A percentile compares a stretch with the other conserved stretches of the same genome.
Conservation (phyloP, 306 rosid genomes). For the Cercis canadensis region DNA sequence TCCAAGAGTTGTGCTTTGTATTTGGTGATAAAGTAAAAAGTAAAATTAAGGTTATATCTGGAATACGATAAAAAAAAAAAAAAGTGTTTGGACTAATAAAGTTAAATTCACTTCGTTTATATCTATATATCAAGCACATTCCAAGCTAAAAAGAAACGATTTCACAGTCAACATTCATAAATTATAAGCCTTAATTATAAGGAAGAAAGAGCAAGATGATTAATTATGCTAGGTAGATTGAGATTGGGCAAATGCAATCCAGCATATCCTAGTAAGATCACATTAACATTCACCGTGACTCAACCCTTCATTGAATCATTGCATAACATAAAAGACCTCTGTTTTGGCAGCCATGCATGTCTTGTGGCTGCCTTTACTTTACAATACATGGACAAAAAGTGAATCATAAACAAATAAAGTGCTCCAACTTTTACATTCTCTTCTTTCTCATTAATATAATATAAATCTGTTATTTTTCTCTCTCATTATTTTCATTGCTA, state of each 20-base stretch:
- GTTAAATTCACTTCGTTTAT: too few species aligned
- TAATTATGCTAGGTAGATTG: too few species aligned
- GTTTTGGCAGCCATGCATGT: constrained; percentile 28
- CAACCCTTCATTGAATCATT: constrained; percentile 28
- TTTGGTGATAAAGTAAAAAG: neutral
- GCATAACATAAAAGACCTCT: constrained; percentile 8
- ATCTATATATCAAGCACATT: too few species aligned
- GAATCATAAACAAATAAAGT: constrained; percentile 13
- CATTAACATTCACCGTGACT: constrained; percentile 1
- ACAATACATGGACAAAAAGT: constrained; percentile 26
- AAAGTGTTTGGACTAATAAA: too few species aligned
- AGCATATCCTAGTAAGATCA: constrained; percentile 23
- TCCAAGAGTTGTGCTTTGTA: constrained; percentile 35
- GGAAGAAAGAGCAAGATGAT: too few species aligned
- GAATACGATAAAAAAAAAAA: too few species aligned
- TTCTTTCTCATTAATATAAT: neutral
- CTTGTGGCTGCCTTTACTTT: constrained; percentile 21
- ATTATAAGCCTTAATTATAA: too few species aligned
- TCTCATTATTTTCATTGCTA: too few species aligned
- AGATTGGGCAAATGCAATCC: neutral
- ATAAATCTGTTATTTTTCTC: too few species aligned
- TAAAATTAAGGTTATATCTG: too few species aligned
- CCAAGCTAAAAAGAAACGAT: too few species aligned
- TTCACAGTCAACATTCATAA: too few species aligned
- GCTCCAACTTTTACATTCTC: neutral